Conservation (phyloP, 768 basidiomycete species). For the Trametes villosa region DNA sequence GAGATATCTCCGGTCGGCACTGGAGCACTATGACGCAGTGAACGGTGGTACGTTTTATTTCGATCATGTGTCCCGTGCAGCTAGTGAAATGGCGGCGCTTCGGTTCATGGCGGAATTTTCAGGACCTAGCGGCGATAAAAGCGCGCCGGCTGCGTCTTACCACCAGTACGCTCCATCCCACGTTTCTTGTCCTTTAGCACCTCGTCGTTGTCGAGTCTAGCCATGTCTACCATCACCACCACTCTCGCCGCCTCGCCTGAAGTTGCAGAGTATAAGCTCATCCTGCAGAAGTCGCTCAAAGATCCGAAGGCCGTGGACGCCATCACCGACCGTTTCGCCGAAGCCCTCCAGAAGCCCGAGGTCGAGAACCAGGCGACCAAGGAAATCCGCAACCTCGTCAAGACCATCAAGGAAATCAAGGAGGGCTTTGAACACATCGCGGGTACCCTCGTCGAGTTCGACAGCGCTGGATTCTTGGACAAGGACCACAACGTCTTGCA, state of each 20-base stretch:
- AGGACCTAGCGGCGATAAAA: too few relatives aligned
- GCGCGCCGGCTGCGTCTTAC: too few relatives aligned
- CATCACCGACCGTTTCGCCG: neutral
- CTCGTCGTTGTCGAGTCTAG: too few relatives aligned
- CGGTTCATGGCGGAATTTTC: too few relatives aligned
- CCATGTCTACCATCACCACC: neutral
- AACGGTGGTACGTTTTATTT: too few relatives aligned
- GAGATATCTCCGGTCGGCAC: too few relatives aligned
- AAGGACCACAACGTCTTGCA: too few relatives aligned
- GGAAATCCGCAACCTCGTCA: neutral
- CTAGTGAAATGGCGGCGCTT: too few relatives aligned
- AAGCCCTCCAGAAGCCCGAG: neutral
- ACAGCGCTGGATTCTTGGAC: neutral
- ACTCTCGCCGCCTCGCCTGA: neutral
- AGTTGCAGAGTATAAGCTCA: neutral
- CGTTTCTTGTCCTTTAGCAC: too few relatives aligned
- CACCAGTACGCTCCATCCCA: too few relatives aligned
- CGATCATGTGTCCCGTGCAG: too few relatives aligned
- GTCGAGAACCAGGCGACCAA: neutral
- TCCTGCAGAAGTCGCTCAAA: neutral
- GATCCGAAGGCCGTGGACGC: neutral
- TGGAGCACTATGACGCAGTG: too few relatives aligned
- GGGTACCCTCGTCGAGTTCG: neutral
- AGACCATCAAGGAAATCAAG: neutral
- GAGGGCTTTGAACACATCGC: neutral